A percentile compares a stretch with the other conserved stretches of the same genome.
These are phyloP conservation scores for Periconia macrospinosa DNA, from an alignment of 2,329 filamentous ascomycete genomes.

Conservation along the genomic window DNA sequence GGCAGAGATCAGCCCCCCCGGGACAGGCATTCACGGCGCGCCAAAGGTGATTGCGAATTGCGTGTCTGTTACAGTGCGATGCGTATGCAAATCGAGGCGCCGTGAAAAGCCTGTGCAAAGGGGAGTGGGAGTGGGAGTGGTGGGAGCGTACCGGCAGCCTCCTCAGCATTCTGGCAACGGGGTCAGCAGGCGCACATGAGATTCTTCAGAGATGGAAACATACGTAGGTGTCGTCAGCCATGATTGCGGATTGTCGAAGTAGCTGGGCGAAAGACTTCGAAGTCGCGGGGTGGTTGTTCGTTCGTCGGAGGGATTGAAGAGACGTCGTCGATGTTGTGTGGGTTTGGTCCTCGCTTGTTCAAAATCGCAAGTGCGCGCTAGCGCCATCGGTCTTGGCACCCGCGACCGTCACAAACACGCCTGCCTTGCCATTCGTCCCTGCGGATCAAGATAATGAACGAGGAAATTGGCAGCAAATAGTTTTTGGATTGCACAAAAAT, in stretches of 20 bases:
- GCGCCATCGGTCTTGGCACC: constrained; percentile 12
- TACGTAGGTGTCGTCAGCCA: constrained; percentile 90
- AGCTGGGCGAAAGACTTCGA: constrained; percentile 46
- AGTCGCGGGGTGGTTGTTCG: constrained; percentile 36
- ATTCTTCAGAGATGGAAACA: constrained; percentile 47
- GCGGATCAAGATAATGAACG: too few relatives aligned
- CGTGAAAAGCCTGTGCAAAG: constrained; percentile 12
- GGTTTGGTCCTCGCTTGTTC: constrained; percentile 7
- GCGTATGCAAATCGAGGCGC: constrained; percentile 8
- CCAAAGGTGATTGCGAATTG: neutral
- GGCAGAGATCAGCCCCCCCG: neutral
- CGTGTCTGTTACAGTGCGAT: constrained; percentile 3
- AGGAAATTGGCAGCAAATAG: too few relatives aligned
- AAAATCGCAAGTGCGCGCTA: neutral
- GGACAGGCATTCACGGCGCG: neutral
- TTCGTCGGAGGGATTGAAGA: constrained; percentile 22
- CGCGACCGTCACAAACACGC: neutral
- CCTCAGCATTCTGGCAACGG: constrained; percentile 78
- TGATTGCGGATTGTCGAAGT: constrained; percentile 62
- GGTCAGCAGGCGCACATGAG: constrained; percentile 22
- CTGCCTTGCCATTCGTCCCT: too few relatives aligned
- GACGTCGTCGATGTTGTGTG: constrained; percentile 8
- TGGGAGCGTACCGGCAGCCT: constrained; percentile 73
- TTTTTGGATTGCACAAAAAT: too few relatives aligned
- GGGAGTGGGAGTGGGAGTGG: constrained; percentile 6